Conservation (phyloP, 2,329 filamentous ascomycete species). For the Trichocomaceae sp. region DNA sequence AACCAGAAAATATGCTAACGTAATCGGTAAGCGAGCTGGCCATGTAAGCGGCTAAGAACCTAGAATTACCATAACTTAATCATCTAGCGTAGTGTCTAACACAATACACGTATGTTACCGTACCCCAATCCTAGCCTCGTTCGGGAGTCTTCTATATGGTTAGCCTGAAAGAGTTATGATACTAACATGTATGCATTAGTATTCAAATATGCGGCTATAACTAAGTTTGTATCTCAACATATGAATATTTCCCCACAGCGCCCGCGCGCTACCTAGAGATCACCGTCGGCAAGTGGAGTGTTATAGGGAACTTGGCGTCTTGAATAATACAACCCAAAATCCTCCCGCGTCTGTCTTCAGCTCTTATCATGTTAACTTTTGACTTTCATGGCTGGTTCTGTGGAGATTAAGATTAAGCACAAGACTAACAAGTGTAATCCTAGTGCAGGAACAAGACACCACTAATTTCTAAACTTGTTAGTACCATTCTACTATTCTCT, state of each 20-base stretch:
- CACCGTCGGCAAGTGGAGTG: background rate
- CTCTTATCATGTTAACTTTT: background rate
- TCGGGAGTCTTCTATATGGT: background rate
- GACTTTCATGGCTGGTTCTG: background rate
- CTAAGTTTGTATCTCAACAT: background rate
- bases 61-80: background rate
- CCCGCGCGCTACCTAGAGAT: background rate
- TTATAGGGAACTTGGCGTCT: background rate
- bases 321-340: background rate
- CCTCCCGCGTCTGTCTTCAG: background rate
- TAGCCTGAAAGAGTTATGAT: background rate
- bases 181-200: background rate
- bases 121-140: background rate
- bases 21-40: no score
- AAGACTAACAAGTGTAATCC: background rate
- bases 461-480: background rate
- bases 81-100: background rate
- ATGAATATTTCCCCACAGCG: background rate
- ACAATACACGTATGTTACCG: background rate
- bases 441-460: background rate
- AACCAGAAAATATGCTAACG: no score
- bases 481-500: background rate
- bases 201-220: background rate
- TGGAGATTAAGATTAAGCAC: background rate
- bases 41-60: background rate